phyloP scores from a whole-genome alignment of 208 protist genomes.

The Vickermania ingenoplastis region DNA sequence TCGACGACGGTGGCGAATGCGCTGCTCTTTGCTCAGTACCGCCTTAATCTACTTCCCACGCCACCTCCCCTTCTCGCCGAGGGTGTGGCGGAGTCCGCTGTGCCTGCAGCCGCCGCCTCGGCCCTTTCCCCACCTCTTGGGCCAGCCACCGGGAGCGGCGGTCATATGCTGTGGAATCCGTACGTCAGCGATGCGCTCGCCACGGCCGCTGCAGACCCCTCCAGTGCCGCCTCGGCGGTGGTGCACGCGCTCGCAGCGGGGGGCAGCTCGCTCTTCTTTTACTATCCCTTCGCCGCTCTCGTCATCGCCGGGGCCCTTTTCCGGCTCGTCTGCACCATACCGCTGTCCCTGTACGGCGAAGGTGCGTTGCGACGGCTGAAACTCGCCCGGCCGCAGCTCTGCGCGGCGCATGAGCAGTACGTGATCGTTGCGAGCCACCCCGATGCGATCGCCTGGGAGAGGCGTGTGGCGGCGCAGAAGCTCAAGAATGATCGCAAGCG shows the following conservation, averaged over 20 bases:
- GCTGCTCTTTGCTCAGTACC: background rate
- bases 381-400: constrained; percentile 59
- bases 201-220: background rate
- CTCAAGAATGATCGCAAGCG: constrained; percentile 72
- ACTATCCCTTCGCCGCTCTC: constrained; percentile 42
- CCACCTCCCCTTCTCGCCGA: background rate
- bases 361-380: constrained; percentile 51
- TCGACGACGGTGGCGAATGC: background rate
- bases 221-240: background rate
- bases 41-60: background rate
- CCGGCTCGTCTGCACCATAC: constrained; percentile 32
- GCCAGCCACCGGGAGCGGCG: background rate
- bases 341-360: constrained; percentile 72
- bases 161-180: no score
- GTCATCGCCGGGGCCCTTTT: constrained; percentile 43
- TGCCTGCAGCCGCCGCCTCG: background rate
- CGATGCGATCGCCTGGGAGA: constrained; percentile 70
- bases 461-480: constrained; percentile 69
- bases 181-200: background rate
- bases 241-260: background rate
- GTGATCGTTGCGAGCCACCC: constrained; percentile 57
- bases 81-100: background rate
- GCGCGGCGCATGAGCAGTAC: constrained; percentile 53
- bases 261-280: background rate
- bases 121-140: background rate